phyloP scores from a whole-genome alignment of 1,139 yeast species.

The Diutina scorzettiae region DNA sequence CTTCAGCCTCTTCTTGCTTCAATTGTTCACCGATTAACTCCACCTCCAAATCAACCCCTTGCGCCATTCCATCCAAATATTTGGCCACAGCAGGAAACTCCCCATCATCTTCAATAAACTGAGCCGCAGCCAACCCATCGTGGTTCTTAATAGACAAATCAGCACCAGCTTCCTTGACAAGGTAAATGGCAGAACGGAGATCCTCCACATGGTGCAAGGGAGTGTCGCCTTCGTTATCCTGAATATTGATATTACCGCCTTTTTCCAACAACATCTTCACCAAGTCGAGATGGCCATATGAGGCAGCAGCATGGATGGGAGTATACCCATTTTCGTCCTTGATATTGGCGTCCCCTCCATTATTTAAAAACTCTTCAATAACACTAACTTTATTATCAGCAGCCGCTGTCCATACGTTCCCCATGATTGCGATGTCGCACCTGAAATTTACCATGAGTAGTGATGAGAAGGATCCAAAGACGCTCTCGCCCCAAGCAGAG shows the following conservation, averaged over 20 bases:
- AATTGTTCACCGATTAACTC: constrained; percentile 27
- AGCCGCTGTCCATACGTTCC: constrained; percentile 91
- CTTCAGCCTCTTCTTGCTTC: constrained; percentile 9
- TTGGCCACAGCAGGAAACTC: constrained; percentile 71
- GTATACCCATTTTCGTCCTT: constrained; percentile 92
- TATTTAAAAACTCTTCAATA: constrained; percentile 44
- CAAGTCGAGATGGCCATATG: constrained; percentile 72
- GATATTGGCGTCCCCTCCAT: constrained; percentile 52
- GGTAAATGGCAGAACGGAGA: constrained; percentile 43
- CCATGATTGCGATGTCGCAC: constrained; percentile 16
- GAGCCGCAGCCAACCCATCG: constrained; percentile 63
- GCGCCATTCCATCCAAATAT: constrained; percentile 33
- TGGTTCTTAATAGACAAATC: constrained; percentile 50
- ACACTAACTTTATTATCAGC: constrained; percentile 61
- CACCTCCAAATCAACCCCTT: not conserved
- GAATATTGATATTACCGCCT: constrained; percentile 74
- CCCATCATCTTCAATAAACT: constrained; percentile 69
- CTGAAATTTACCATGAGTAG: not conserved
- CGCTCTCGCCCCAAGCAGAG: not conserved
- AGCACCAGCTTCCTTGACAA: constrained; percentile 59
- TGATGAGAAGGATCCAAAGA: not conserved
- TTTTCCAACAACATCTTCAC: constrained; percentile 42
- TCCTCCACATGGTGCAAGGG: constrained; percentile 89
- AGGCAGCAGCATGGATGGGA: constrained; percentile 92
- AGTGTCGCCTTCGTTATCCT: constrained; percentile 87